Evolutionary conservation across 2,329 filamentous ascomycete genomes (phyloP).

Genomic region (Sclerotinia trifoliorum): DNA sequence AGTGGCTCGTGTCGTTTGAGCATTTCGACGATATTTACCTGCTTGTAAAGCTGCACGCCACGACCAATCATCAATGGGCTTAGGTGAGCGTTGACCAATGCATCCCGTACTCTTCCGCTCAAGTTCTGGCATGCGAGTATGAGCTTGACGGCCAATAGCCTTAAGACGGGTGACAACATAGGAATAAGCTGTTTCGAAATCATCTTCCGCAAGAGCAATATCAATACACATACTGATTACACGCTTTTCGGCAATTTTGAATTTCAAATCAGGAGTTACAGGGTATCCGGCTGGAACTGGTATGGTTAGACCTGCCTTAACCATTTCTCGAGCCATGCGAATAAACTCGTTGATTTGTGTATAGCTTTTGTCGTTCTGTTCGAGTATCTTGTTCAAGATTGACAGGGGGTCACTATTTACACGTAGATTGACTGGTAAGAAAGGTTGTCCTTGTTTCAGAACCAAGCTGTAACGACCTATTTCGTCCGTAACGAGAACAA

Average conservation of each 20-base stretch:
- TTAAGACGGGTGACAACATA: constrained; percentile 72
- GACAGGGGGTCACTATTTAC: constrained; percentile 73
- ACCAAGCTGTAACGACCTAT: constrained; percentile 75
- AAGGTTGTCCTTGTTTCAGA: constrained; percentile 76
- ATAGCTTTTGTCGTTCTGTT: constrained; percentile 73
- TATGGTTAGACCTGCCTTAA: constrained; percentile 54
- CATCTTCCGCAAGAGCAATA: constrained; percentile 71
- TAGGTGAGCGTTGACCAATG: constrained; percentile 31
- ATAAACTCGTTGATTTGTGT: constrained; percentile 72
- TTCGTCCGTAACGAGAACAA: constrained; percentile 71
- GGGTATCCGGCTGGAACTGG: constrained; percentile 22
- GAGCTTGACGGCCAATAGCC: constrained; percentile 39
- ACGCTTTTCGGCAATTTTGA: constrained; percentile 55
- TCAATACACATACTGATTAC: constrained; percentile 80
- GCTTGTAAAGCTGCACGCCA: constrained; percentile 78
- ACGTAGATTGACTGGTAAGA: constrained; percentile 75
- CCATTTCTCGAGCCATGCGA: constrained; percentile 65
- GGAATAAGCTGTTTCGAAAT: constrained; percentile 83
- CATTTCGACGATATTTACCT: constrained; percentile 67
- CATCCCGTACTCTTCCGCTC: constrained; percentile 30
- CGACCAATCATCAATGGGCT: constrained; percentile 60
- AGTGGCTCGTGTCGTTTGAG: constrained; percentile 54
- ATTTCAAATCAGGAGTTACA: constrained; percentile 22
- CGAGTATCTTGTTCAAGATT: constrained; percentile 69
- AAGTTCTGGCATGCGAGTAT: constrained; percentile 29